Evolutionary conservation across 2,329 filamentous ascomycete genomes (phyloP).

Genomic region (Calonectria honghensis): DNA sequence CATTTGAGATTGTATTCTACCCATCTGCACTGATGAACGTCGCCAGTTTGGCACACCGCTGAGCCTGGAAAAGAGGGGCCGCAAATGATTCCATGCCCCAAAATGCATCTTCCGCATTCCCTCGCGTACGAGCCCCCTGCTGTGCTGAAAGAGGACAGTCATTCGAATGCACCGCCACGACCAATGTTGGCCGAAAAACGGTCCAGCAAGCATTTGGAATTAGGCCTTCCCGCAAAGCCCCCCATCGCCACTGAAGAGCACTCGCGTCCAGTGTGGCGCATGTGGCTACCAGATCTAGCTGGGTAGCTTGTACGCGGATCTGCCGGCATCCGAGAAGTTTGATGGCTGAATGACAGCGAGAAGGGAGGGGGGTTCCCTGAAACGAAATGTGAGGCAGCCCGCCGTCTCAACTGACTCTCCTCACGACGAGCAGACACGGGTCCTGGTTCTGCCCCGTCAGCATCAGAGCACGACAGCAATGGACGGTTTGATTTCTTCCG

Average conservation of each 20-base stretch:
- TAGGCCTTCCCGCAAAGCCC: background rate
- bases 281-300: constrained; percentile 15
- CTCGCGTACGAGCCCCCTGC: constrained; percentile 1
- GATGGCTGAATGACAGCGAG: background rate
- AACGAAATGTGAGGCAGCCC: constrained; percentile 34
- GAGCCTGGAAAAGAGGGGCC: background rate
- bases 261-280: constrained; percentile 41
- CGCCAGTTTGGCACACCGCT: background rate
- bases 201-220: constrained; percentile 13
- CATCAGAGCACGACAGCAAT: background rate
- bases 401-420: background rate
- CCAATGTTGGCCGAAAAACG: background rate
- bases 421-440: background rate
- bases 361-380: constrained; percentile 3
- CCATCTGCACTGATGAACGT: background rate
- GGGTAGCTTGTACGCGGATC: constrained; percentile 28
- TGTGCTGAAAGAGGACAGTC: constrained; percentile 21
- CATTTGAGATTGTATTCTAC: background rate
- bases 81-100: background rate
- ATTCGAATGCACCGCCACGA: constrained; percentile 31
- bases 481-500: constrained; percentile 24
- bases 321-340: constrained; percentile 27
- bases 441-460: background rate
- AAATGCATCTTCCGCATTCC: background rate
- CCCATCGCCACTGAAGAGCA: constrained; percentile 24